phyloP scores from a whole-genome alignment of 2,329 filamentous ascomycete species.

The Hypocreales sp. region DNA sequence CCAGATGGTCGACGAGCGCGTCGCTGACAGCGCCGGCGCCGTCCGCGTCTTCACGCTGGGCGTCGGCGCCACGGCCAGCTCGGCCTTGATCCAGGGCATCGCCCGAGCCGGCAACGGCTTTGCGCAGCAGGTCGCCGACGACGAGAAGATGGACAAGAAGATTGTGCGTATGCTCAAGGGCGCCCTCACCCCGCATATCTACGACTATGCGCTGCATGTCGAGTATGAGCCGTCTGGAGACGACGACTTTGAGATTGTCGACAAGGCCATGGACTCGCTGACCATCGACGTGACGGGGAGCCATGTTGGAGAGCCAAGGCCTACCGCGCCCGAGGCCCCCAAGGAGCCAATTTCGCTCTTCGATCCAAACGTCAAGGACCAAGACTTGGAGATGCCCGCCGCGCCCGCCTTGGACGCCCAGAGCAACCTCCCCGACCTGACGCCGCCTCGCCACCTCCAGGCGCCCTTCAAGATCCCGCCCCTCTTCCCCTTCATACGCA shows the following conservation, averaged over 20 bases:
- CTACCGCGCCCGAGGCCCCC: neutral
- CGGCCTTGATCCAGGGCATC: constrained; percentile 37
- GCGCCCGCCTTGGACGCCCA: constrained; percentile 9
- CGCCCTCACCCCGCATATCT: constrained; percentile 49
- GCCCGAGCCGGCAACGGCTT: constrained; percentile 40
- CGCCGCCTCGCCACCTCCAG: constrained; percentile 43
- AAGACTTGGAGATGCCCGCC: constrained; percentile 18
- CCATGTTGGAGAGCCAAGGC: constrained; percentile 2
- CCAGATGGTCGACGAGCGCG: constrained; percentile 24
- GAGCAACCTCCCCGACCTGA: constrained; percentile 36
- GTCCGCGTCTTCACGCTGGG: constrained; percentile 40
- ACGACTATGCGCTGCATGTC: constrained; percentile 47
- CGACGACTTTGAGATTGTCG: constrained; percentile 48
- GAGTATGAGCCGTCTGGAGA: constrained; percentile 41
- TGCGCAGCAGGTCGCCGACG: constrained; percentile 42
- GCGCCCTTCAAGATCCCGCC: constrained; percentile 46
- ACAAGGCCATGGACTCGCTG: constrained; percentile 36
- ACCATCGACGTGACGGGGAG: constrained; percentile 16
- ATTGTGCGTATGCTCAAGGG: constrained; percentile 62
- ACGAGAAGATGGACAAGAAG: constrained; percentile 53
- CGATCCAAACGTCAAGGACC: constrained; percentile 27
- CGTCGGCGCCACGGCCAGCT: constrained; percentile 33
- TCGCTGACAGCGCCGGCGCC: constrained; percentile 22
- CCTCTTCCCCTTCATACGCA: constrained; percentile 52
- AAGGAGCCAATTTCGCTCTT: constrained; percentile 44